Base-by-base conservation (phyloP, 257 asterid genomes). In the Salvia splendens region DNA sequence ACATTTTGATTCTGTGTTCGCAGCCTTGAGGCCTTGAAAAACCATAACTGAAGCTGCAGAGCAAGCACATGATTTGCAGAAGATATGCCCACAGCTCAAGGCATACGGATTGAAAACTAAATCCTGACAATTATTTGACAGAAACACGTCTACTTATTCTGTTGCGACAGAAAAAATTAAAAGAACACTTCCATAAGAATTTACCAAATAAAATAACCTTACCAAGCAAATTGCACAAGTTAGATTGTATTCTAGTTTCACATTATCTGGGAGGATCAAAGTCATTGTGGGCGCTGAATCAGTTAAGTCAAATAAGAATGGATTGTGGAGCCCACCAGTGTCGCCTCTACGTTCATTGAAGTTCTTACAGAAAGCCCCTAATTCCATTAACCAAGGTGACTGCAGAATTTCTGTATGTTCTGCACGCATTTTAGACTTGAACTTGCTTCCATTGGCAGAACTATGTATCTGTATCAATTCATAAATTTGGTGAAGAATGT, bases 211-310 rank as follows among this genome's bases (percentile, higher is more conserved):
- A 61, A 58, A 65, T 30, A 52, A 67, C 2, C 83, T 77, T 78
- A 87, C 98, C 96, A 89, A 74, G 82, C 96, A 92, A 75, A 92
- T 82, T 42, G 98, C 82, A 75, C 98, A 92, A 65, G 94, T 89
- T 55, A 92, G 80, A 62, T 74, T 70, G 69, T 85, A 89, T 66
- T 89, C 98, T 59, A 84, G 65, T 72, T 85, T 85, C 41, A 72
- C 77, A 32, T 73, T 75, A 60, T 83, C 89, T 1, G 95, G 93
- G 67, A 87, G 91, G 65, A 30, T 72, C 84, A 89, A 73, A 20
- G 82, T 79, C 87, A 92, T 79, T 15, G 38, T 53, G 20, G 86
- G 85, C 45, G 79, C 91, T 5, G 86, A 24, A 54, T 74, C 72
- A 64, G 67, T 75, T 36, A 89, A 77, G 47, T 81, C 81, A 14